Evolutionary conservation across 176 grass and related monocot species (phyloP), one percentile per base, ranked within the genome.

Genomic region (Saccharum officinarum): DNA sequence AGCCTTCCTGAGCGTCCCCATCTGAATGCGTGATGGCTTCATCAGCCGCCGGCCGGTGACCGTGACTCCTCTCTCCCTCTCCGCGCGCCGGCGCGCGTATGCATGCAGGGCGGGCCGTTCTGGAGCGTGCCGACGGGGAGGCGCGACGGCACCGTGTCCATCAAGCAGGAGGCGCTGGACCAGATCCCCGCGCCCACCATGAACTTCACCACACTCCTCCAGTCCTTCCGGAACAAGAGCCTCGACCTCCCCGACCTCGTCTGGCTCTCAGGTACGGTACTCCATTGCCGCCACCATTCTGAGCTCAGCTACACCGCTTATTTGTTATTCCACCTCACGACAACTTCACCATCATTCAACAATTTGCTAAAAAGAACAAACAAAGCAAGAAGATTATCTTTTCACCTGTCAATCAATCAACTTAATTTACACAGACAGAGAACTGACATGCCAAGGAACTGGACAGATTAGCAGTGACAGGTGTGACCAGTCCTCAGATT

Each of bases 41-140:
- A 52, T 52, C 49, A 52, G 15, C 49, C 15, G 49, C 49, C 4
- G 13, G 14, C 49, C 14, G 49, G 49, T 52, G 49, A 16, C 49
- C 5, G 36, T 52, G 49, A 52, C 46, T 15, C 46, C 14, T 49
- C 46, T 13, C 46, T n/a, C n/a, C 0, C 34, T 34, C 34, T 34
- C 34, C 34, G 34, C 34, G 2, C 28, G 28, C 28, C 28, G 28
- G 13, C 7, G 38, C 38, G 6, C 38, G 38, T 39, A 39, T 49
- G 47, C 4, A 16, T 75, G 73, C 39, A 99, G 97, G 97, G 97
- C 59, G 97, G 97, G 0, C 97, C 97, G 41, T 89, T 17, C 22
- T 99, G 97, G 97, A 74, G 85, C 40, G 97, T 99, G 78, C 88
- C 93, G 28, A 99, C 97, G 31, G 97, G 97, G 33, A 40, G 97